Conservation (phyloP, 164 flowering plant genomes). For the Berberis vulgaris region DNA sequence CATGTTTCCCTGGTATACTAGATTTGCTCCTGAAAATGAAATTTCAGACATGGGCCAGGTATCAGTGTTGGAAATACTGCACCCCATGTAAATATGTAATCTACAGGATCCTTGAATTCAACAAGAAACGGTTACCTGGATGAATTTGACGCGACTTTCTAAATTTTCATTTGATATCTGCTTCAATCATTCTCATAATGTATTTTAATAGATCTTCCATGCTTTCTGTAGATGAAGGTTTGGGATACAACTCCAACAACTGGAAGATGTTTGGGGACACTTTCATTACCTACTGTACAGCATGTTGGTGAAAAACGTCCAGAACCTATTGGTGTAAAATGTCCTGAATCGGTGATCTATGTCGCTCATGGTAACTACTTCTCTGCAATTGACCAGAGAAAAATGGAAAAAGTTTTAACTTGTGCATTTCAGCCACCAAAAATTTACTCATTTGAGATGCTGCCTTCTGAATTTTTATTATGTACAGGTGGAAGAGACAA, state of each 20-base stretch:
- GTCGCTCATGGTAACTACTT: constrained; percentile 57
- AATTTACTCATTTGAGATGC: constrained; percentile 33
- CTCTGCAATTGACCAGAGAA: constrained; percentile 56
- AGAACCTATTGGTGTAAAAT: constrained; percentile 43
- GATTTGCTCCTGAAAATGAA: too few species aligned
- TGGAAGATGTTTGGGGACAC: constrained; percentile 55
- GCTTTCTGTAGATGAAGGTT: constrained; percentile 40
- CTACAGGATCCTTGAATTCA: too few species aligned
- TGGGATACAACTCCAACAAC: constrained; percentile 60
- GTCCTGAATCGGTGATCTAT: constrained; percentile 50
- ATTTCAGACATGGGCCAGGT: too few species aligned
- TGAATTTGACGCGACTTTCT: too few species aligned
- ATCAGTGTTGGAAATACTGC: too few species aligned
- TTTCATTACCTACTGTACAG: constrained; percentile 26
- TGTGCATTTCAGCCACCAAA: constrained; percentile 21
- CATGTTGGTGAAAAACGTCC: not conserved
- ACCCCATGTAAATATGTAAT: too few species aligned
- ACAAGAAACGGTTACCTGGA: too few species aligned
- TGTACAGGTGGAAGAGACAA: constrained; percentile 53
- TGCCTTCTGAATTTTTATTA: constrained; percentile 46
- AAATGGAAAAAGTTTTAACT: constrained; percentile 46
- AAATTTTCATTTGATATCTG: not conserved
- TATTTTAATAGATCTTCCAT: not conserved
- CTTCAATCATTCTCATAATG: not conserved
- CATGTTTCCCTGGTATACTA: too few species aligned